These are phyloP conservation scores for Solanum hybrid DNA, from an alignment of 305 asterid genomes.

Conservation along the genomic window DNA sequence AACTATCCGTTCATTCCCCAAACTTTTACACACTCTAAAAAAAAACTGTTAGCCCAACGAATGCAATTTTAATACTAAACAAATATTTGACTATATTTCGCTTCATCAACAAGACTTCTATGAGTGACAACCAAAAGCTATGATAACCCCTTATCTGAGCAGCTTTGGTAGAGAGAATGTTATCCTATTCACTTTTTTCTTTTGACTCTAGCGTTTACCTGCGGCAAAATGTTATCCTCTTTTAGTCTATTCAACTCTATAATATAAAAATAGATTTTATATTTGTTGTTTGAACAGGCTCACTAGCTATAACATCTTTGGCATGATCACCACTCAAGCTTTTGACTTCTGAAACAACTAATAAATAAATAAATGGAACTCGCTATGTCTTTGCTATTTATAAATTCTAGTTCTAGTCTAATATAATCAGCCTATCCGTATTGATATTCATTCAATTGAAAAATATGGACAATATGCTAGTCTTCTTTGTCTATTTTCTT, in stretches of 20 bases:
- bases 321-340: not conserved
- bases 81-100: not conserved
- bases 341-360: not conserved
- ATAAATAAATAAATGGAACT: not conserved
- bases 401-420: not conserved
- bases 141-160: not conserved
- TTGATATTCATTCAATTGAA: slow-evolving; percentile 1
- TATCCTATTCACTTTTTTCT: not conserved
- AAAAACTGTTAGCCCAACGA: not conserved
- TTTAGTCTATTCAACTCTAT: not conserved
- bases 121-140: not conserved
- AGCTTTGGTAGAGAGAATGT: not conserved
- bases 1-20: not conserved
- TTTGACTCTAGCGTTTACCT: not conserved
- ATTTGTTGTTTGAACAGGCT: not conserved
- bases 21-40: not conserved
- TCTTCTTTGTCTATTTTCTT: slow-evolving; percentile 14
- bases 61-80: not conserved
- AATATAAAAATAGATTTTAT: not conserved
- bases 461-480: slow-evolving; percentile 29
- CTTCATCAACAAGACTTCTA: not conserved
- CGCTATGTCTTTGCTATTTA: not conserved
- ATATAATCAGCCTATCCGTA: not conserved
- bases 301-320: not conserved
- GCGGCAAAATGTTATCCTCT: not conserved